These are phyloP conservation scores for Cercospora brassicicola DNA, from an alignment of 2,329 filamentous ascomycete genomes.

Conservation along the genomic window DNA sequence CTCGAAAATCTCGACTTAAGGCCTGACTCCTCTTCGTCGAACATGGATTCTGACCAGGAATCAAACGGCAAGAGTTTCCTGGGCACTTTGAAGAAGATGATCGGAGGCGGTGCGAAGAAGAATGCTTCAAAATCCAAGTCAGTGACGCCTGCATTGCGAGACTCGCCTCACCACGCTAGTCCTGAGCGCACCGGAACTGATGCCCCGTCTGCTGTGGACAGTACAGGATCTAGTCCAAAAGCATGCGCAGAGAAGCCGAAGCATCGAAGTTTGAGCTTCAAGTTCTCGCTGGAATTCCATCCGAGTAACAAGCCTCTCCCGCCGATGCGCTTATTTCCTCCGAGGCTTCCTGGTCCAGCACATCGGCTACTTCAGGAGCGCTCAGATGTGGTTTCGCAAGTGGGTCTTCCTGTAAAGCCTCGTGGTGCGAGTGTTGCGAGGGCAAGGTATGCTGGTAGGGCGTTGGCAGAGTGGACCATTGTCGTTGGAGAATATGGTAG, in stretches of 20 bases:
- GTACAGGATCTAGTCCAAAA: neutral
- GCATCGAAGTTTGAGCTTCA: conserved; percentile 66
- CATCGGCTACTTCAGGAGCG: conserved; percentile 61
- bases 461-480: conserved; percentile 75
- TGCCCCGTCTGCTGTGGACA: neutral
- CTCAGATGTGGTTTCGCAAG: conserved; percentile 16
- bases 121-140: conserved; percentile 29
- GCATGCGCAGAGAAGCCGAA: conserved; percentile 12
- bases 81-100: conserved; percentile 40
- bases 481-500: conserved; percentile 77
- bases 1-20: conserved; percentile 35
- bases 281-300: conserved; percentile 70
- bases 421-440: conserved; percentile 41
- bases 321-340: conserved; percentile 63
- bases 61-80: conserved; percentile 34
- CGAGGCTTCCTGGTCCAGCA: conserved; percentile 68
- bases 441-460: conserved; percentile 66
- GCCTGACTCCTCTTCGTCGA: conserved; percentile 33
- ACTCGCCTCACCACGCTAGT: conserved; percentile 1
- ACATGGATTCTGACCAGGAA: conserved; percentile 32
- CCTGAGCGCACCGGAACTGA: conserved; percentile 20
- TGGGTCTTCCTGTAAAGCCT: conserved; percentile 35
- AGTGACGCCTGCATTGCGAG: conserved; percentile 22
- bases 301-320: conserved; percentile 57
- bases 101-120: conserved; percentile 32